Conservation (phyloP, 2,329 filamentous ascomycete species). For the Trichophyton mentagrophytes region DNA sequence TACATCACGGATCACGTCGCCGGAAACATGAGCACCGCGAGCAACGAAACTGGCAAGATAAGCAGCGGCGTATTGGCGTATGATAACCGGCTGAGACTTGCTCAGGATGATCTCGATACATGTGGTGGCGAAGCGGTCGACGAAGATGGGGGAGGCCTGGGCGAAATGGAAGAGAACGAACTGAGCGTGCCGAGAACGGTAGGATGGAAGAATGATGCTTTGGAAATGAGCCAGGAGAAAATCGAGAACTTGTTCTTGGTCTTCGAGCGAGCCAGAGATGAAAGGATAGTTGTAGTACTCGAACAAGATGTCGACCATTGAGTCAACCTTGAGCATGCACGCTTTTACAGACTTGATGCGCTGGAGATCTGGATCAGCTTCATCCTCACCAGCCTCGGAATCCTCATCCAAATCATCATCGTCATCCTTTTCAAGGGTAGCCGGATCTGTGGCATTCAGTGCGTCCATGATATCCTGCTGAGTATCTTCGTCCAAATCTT, state of each 20-base stretch:
- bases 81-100: slow-evolving; percentile 53
- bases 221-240: slow-evolving; percentile 75
- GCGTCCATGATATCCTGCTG: slow-evolving; percentile 53
- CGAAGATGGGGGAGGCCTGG: slow-evolving; percentile 63
- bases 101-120: slow-evolving; percentile 63
- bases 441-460: slow-evolving; percentile 16
- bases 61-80: slow-evolving; percentile 73
- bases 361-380: slow-evolving; percentile 37
- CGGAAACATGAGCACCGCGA: slow-evolving; percentile 67
- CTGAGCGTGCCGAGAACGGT: slow-evolving; percentile 84
- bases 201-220: slow-evolving; percentile 76
- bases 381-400: slow-evolving; percentile 44
- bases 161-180: slow-evolving; percentile 94
- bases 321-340: slow-evolving; percentile 83
- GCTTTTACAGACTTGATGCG: slow-evolving; percentile 60
- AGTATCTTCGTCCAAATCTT: slow-evolving; percentile 81
- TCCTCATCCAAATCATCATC: slow-evolving; percentile 50
- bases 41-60: slow-evolving; percentile 94
- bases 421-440: slow-evolving; percentile 42
- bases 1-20: slow-evolving; percentile 64
- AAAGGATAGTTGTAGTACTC: slow-evolving; percentile 66
- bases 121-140: slow-evolving; percentile 69
- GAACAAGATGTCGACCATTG: slow-evolving; percentile 78
- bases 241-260: slow-evolving; percentile 60
- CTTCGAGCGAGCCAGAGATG: slow-evolving; percentile 51